Conservation (phyloP, 2,329 filamentous ascomycete genomes). For the Aspergillus japonicus region DNA sequence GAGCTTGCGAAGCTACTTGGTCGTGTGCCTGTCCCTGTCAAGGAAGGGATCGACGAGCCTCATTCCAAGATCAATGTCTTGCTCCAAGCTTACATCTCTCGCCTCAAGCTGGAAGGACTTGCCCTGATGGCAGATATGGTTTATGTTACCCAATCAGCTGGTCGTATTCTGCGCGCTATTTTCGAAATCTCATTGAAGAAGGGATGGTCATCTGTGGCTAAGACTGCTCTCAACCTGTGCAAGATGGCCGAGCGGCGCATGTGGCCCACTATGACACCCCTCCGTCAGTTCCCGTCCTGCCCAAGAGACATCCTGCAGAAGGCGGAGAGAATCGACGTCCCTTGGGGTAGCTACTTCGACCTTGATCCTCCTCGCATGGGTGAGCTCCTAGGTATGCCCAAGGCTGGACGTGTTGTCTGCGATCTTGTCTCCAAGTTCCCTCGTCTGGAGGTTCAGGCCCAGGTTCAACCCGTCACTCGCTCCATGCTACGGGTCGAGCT, state of each 20-base stretch:
- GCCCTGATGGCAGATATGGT: slow-evolving; percentile 98
- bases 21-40: slow-evolving; percentile 90
- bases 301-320: slow-evolving; percentile 85
- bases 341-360: slow-evolving; percentile 92
- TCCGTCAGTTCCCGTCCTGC: slow-evolving; percentile 84
- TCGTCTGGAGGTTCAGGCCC: slow-evolving; percentile 84
- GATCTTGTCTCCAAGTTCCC: slow-evolving; percentile 89
- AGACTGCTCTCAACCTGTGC: slow-evolving; percentile 87
- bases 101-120: slow-evolving; percentile 87
- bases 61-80: slow-evolving; percentile 98
- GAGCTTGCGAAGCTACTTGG: slow-evolving; percentile 89
- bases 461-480: slow-evolving; percentile 90
- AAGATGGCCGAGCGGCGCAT: slow-evolving; percentile 99
- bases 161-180: slow-evolving; percentile 89
- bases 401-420: slow-evolving; percentile 81
- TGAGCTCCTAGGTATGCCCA: slow-evolving; percentile 86
- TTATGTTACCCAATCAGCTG: slow-evolving; percentile 96
- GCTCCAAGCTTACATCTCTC: slow-evolving; percentile 92
- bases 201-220: slow-evolving; percentile 90
- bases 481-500: slow-evolving; percentile 90
- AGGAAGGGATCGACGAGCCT: slow-evolving; percentile 94
- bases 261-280: slow-evolving; percentile 98
- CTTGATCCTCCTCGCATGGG: slow-evolving; percentile 95
- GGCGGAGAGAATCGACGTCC: slow-evolving; percentile 89
- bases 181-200: slow-evolving; percentile 98